Conservation (phyloP, 495 filamentous ascomycete genomes). For the Cercophora samala region DNA sequence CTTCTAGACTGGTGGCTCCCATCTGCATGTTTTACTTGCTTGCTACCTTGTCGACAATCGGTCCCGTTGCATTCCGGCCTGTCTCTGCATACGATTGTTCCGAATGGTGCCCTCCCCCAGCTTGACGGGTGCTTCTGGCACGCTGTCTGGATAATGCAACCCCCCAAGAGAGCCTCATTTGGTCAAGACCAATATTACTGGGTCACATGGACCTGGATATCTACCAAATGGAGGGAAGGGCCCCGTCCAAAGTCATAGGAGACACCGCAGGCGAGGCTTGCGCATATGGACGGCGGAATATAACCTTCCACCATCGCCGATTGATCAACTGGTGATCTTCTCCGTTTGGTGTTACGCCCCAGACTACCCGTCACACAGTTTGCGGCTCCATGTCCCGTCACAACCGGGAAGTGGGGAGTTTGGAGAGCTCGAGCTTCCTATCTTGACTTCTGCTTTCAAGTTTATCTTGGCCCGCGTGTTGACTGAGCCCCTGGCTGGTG, state of each 20-base stretch:
- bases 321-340: slow-evolving; percentile 2
- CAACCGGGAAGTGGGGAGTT: slow-evolving; percentile 6
- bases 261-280: neutral
- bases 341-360: slow-evolving; percentile 1
- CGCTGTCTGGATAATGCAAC: slow-evolving; percentile 1
- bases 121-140: neutral
- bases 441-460: neutral
- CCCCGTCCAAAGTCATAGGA: neutral
- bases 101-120: slow-evolving; percentile 6
- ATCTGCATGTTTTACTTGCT: slow-evolving; percentile 6
- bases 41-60: neutral
- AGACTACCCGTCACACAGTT: slow-evolving; percentile 3
- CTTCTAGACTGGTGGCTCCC: neutral
- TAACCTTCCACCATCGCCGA: slow-evolving; percentile 5
- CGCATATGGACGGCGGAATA: neutral
- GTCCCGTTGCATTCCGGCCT: slow-evolving; percentile 6
- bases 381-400: slow-evolving; percentile 1
- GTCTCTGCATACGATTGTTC: slow-evolving; percentile 7
- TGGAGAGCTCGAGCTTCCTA: neutral
- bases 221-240: neutral
- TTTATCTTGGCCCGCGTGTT: neutral
- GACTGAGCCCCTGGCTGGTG: neutral
- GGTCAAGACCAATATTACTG: neutral
- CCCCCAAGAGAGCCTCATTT: slow-evolving; percentile 8
- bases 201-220: neutral